Conservation (phyloP, 257 asterid genomes). For the Fraxinus quadrangulata region DNA sequence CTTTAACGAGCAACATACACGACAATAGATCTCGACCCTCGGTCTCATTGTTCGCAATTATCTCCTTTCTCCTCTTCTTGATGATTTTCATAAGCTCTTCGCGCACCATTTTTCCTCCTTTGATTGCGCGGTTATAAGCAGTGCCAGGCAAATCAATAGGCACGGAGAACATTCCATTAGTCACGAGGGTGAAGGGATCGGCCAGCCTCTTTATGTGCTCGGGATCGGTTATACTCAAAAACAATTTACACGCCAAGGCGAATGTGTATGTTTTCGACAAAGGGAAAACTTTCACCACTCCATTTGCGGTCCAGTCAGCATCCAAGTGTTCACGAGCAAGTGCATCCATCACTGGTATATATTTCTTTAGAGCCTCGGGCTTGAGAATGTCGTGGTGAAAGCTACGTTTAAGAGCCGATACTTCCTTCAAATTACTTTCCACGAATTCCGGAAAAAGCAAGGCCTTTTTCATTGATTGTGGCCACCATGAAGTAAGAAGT, state of each 20-base stretch:
- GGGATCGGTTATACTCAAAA: slow-evolving; percentile 42
- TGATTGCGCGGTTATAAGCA: slow-evolving; percentile 50
- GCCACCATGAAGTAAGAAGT: slow-evolving; percentile 63
- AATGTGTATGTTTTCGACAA: slow-evolving; percentile 50
- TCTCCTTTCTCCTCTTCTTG: slow-evolving; percentile 55
- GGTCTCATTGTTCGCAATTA: slow-evolving; percentile 36
- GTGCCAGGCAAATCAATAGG: slow-evolving; percentile 61
- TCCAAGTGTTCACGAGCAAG: slow-evolving; percentile 52
- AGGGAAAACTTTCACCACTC: slow-evolving; percentile 42
- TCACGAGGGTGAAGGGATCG: slow-evolving; percentile 49
- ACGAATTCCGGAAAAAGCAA: slow-evolving; percentile 47
- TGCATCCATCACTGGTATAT: slow-evolving; percentile 50
- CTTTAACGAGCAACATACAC: slow-evolving; percentile 50
- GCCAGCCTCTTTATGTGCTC: slow-evolving; percentile 39
- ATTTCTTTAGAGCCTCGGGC: slow-evolving; percentile 50
- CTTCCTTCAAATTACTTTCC: slow-evolving; percentile 43
- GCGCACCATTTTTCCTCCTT: slow-evolving; percentile 52
- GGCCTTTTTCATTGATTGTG: slow-evolving; percentile 55
- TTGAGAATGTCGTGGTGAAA: slow-evolving; percentile 43
- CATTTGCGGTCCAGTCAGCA: slow-evolving; percentile 42
- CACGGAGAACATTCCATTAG: slow-evolving; percentile 48
- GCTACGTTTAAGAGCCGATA: slow-evolving; percentile 43
- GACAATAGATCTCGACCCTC: slow-evolving; percentile 52
- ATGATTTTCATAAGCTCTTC: slow-evolving; percentile 55
- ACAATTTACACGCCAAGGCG: slow-evolving; percentile 50